Conservation (phyloP, 225 moss, liverwort and hornwort species). For the Pseudisothecium myosuroides region DNA sequence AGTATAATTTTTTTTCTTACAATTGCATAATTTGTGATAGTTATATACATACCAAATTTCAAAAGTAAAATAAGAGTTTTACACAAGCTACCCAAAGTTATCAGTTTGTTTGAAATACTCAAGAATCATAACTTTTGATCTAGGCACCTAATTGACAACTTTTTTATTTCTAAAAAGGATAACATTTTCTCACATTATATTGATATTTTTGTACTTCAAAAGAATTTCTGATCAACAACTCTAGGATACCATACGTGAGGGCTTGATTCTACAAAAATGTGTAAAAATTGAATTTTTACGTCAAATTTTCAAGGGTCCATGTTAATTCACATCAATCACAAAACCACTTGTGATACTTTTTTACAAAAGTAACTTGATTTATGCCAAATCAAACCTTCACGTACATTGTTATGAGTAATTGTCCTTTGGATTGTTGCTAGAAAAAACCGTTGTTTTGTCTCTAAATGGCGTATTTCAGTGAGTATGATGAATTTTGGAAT, state of each 20-base stretch:
- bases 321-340: background rate
- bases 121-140: background rate
- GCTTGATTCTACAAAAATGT: background rate
- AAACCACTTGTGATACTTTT: too few relatives aligned
- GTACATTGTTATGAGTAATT: background rate
- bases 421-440: too few relatives aligned
- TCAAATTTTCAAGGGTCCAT: background rate
- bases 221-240: background rate
- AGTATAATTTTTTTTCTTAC: background rate
- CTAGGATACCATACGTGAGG: background rate
- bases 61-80: background rate
- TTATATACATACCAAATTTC: background rate
- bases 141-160: background rate
- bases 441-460: too few relatives aligned
- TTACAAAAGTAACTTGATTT: background rate
- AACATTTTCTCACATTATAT: background rate
- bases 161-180: background rate
- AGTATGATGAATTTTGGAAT: too few relatives aligned
- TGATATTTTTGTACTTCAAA: too few relatives aligned
- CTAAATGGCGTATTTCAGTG: too few relatives aligned
- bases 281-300: background rate
- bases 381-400: accelerated
- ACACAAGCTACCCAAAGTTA: background rate
- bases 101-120: background rate
- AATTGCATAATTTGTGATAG: background rate